Evolutionary conservation across 148 eudicot species (phyloP), one percentile per base, ranked within the genome.

Genomic region (Cornus controversa): DNA sequence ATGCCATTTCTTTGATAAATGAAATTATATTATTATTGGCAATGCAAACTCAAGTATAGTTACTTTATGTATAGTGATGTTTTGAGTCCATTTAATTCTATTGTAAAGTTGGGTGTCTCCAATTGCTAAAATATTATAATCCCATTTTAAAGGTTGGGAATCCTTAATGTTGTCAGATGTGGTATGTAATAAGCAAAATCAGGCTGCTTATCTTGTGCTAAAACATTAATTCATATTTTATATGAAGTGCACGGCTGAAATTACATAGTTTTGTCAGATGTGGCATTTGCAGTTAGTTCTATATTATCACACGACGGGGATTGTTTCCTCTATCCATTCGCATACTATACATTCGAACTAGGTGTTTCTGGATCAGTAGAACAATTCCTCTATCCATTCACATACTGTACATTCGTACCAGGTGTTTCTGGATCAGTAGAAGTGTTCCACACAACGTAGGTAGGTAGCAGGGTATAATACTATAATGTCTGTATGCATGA

Each of bases 1-100:
- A 64, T 75, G 40, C 40, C 8, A 53, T 69, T 64, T 29, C 20
- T 27, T 67, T 67, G 8, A 14, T 47, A 2, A 37, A 83, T 80
- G 76, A 57, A 73, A 23, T 57, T 69, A 16, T 1, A 54, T 57
- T 69, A 65, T 73, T 10, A 58, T 67, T 54, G 37, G 47, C 24
- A 47, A 53, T 64, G 10, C 25, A 60, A 29, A 65, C 60, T 75
- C 29, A 16, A 26, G 6, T 2, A 28, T 62, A 66, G 14, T 47
- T 26, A 18, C n/a, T 7, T 31, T 45, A 58, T 36, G 50, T 37
- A 60, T 34, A n/a, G 29, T 29, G 15, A 62, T 62, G 77, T 23
- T 24, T 62, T 60, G 27, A 62, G 25, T 64, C 60, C 27, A 15
- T 26, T 65, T 37, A 10, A 75, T 34, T 64, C 70, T 15, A 31